Conservation (phyloP, 1,139 yeast genomes). For the Geotrichum histeridarum region DNA sequence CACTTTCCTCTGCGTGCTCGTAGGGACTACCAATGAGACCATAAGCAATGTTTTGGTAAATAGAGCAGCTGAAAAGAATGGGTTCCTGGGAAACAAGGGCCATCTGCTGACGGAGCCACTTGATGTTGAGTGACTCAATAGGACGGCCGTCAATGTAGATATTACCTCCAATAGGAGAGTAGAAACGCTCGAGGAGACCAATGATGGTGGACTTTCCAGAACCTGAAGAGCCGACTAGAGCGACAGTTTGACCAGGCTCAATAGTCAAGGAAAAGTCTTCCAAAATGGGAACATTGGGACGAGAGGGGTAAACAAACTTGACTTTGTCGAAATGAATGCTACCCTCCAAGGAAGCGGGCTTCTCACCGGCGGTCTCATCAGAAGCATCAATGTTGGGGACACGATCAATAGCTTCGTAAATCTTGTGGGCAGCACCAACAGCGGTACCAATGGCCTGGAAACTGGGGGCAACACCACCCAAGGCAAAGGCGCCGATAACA, state of each 20-base stretch:
- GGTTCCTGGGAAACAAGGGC: slow-evolving; percentile 93
- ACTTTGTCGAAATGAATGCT: slow-evolving; percentile 61
- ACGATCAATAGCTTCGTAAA: slow-evolving; percentile 43
- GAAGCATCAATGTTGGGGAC: slow-evolving; percentile 38
- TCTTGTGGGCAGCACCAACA: slow-evolving; percentile 40
- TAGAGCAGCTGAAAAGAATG: slow-evolving; percentile 68
- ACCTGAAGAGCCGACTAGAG: slow-evolving; percentile 89
- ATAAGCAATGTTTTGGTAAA: slow-evolving; percentile 72
- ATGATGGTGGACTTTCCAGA: slow-evolving; percentile 87
- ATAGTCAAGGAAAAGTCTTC: slow-evolving; percentile 57
- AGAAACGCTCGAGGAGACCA: slow-evolving; percentile 65
- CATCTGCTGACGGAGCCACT: slow-evolving; percentile 65
- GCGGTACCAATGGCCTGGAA: slow-evolving; percentile 40
- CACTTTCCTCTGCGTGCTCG: slow-evolving; percentile 41
- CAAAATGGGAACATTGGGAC: slow-evolving; percentile 71
- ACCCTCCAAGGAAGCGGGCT: slow-evolving; percentile 39
- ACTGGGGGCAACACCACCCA: slow-evolving; percentile 43
- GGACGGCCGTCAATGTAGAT: slow-evolving; percentile 64
- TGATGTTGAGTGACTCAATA: slow-evolving; percentile 58
- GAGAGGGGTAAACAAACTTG: slow-evolving; percentile 76
- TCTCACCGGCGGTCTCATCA: slow-evolving; percentile 33
- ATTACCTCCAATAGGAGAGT: slow-evolving; percentile 55
- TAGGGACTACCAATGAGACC: slow-evolving; percentile 56
- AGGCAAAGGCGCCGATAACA: slow-evolving; percentile 42
- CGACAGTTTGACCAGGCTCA: slow-evolving; percentile 69